These are phyloP conservation scores for Aspergillus cavernicola DNA, from an alignment of 495 filamentous ascomycete genomes.

Conservation along the genomic window DNA sequence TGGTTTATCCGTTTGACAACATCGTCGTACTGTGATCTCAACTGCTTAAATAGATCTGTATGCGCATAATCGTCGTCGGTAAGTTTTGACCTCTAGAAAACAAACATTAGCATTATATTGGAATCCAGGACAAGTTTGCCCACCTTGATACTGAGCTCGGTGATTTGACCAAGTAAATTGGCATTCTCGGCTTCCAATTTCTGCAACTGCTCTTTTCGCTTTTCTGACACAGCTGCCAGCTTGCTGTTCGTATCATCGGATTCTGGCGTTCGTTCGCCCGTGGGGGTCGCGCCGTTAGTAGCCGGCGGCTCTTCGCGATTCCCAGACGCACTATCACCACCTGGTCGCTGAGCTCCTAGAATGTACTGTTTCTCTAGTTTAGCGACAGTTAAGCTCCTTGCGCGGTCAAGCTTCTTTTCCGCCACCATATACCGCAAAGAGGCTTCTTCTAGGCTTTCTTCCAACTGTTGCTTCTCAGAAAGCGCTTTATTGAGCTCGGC, in stretches of 20 bases:
- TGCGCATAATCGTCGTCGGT: conserved; percentile 91
- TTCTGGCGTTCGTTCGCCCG: conserved; percentile 50
- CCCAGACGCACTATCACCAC: conserved; percentile 48
- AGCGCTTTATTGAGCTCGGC: conserved; percentile 71
- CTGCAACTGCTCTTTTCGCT: conserved; percentile 84
- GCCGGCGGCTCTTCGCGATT: conserved; percentile 50
- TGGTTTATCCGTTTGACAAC: conserved; percentile 87
- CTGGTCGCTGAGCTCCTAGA: conserved; percentile 53
- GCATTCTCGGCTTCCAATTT: conserved; percentile 75
- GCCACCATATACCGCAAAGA: conserved; percentile 90
- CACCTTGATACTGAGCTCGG: conserved; percentile 60
- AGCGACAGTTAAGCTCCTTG: conserved; percentile 80
- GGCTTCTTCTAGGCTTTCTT: conserved; percentile 77
- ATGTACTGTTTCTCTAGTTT: conserved; percentile 90
- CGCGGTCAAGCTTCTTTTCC: conserved; percentile 87
- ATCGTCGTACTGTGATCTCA: conserved; percentile 88
- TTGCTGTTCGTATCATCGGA: conserved; percentile 69
- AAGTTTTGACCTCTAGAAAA: conserved; percentile 56
- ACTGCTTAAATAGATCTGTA: conserved; percentile 86
- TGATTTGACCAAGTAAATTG: conserved; percentile 72
- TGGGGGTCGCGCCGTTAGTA: conserved; percentile 53
- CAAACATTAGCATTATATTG: background rate
- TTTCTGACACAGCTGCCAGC: conserved; percentile 65
- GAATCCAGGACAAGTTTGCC: background rate
- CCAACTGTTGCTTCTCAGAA: conserved; percentile 76